A percentile compares a stretch with the other conserved stretches of the same genome.
Conservation (phyloP, 371 early-diverging fungal genomes). For the Mucor racemosus region DNA sequence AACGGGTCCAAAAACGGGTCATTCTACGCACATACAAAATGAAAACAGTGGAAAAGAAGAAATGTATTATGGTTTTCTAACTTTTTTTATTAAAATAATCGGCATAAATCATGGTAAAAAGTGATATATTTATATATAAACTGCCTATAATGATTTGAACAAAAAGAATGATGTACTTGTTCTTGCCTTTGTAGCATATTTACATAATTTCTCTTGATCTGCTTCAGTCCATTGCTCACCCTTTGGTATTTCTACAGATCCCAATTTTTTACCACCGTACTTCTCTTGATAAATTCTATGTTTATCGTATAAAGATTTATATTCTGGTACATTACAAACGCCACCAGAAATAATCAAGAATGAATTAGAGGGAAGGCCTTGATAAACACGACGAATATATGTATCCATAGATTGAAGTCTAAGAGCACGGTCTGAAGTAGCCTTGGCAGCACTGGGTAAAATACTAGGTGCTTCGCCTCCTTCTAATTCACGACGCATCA, state of each 20-base stretch:
- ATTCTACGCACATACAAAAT: not conserved
- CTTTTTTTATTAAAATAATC: not conserved
- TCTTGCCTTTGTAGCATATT: conserved; percentile 26
- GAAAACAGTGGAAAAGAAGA: not conserved
- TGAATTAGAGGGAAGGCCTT: conserved; percentile 48
- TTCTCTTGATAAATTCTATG: conserved; percentile 14
- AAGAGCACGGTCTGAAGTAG: conserved; percentile 2
- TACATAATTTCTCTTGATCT: conserved; percentile 13
- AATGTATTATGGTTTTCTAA: not conserved
- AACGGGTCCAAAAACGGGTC: conserved; percentile 23
- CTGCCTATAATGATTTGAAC: conserved; percentile 18
- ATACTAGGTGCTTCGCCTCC: conserved; percentile 4
- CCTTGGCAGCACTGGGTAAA: conserved; percentile 17
- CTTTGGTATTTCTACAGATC: conserved; percentile 18
- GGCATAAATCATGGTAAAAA: conserved; percentile 15
- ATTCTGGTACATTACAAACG: conserved; percentile 48
- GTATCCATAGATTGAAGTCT: conserved; percentile 38
- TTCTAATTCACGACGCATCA: not conserved
- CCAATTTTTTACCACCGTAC: conserved; percentile 14
- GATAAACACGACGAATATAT: conserved; percentile 43
- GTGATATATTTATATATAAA: conserved; percentile 3
- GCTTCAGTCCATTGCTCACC: conserved; percentile 24
- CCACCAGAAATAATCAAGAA: conserved; percentile 58
- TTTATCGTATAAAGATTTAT: conserved; percentile 28
- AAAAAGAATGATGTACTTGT: conserved; percentile 27